These are phyloP conservation scores for Strobilomyces echinocephalus DNA, from an alignment of 768 basidiomycete species.

Conservation along the genomic window DNA sequence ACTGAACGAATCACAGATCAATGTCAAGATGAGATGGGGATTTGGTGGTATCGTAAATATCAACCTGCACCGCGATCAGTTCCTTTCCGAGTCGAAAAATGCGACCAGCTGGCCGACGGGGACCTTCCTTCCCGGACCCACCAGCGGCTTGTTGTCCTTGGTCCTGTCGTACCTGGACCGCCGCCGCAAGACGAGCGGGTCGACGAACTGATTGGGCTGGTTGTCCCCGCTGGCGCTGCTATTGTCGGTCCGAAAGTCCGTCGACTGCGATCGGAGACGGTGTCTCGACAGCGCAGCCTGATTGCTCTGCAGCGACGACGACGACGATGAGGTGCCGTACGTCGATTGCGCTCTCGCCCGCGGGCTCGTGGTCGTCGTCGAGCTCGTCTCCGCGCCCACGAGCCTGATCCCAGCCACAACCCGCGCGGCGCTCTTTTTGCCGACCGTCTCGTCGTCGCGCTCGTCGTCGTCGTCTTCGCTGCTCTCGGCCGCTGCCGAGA, in stretches of 20 bases:
- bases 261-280: constrained; percentile 38
- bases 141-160: constrained; percentile 39
- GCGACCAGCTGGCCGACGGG: constrained; percentile 75
- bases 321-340: constrained; percentile 35
- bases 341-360: constrained; percentile 55
- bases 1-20: background rate
- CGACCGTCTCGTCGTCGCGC: constrained; percentile 47
- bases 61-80: background rate
- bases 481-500: constrained; percentile 37
- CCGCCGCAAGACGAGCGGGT: constrained; percentile 66
- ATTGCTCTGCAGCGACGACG: constrained; percentile 28
- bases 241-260: constrained; percentile 28
- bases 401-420: constrained; percentile 33
- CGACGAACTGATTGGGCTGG: constrained; percentile 53
- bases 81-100: constrained; percentile 60
- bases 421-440: constrained; percentile 40
- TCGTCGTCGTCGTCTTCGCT: constrained; percentile 37
- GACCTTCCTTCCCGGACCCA: constrained; percentile 50
- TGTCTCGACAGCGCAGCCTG: constrained; percentile 23
- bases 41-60: background rate
- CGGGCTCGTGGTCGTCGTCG: constrained; percentile 19
- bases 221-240: constrained; percentile 7
- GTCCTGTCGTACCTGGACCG: constrained; percentile 47
- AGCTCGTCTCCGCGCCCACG: constrained; percentile 19
- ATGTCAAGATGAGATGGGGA: background rate